These are phyloP conservation scores for Aspergillus fumigatus DNA, from an alignment of 2,329 filamentous ascomycete species.

Conservation along the genomic window DNA sequence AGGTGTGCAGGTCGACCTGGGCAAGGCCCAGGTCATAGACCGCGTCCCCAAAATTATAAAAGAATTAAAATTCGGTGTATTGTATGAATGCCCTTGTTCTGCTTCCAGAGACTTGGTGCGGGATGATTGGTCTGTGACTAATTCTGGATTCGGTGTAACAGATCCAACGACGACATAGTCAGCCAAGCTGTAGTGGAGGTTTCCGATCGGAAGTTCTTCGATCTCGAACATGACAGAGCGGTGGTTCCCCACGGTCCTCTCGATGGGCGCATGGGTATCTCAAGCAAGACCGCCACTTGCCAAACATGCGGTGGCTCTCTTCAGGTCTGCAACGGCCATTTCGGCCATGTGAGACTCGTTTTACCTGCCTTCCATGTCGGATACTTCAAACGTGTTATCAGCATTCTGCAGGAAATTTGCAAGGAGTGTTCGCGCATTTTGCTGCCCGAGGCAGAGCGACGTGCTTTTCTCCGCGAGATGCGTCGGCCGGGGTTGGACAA, in stretches of 20 bases:
- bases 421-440: constrained; percentile 86
- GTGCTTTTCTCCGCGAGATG: constrained; percentile 72
- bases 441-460: constrained; percentile 73
- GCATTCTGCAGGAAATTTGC: constrained; percentile 91
- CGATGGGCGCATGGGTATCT: constrained; percentile 83
- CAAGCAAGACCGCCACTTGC: constrained; percentile 74
- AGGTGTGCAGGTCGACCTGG: constrained; percentile 44
- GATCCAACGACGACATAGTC: constrained; percentile 88
- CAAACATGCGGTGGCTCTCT: constrained; percentile 77
- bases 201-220: constrained; percentile 89
- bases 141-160: constrained; percentile 29
- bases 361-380: constrained; percentile 94
- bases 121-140: not conserved
- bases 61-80: constrained; percentile 88
- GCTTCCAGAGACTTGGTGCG: not conserved
- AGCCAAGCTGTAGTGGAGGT: constrained; percentile 94
- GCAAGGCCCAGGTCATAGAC: constrained; percentile 86
- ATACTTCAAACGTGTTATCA: constrained; percentile 89
- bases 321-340: constrained; percentile 87
- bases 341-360: constrained; percentile 85
- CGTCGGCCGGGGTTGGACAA: constrained; percentile 81
- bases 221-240: constrained; percentile 72
- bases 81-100: constrained; percentile 51
- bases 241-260: constrained; percentile 80
- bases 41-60: constrained; percentile 86